Percentiles rank a stretch among this genome's conserved stretches.
Conservation (phyloP, 345 rosid genomes). For the Hibiscus trionum region DNA sequence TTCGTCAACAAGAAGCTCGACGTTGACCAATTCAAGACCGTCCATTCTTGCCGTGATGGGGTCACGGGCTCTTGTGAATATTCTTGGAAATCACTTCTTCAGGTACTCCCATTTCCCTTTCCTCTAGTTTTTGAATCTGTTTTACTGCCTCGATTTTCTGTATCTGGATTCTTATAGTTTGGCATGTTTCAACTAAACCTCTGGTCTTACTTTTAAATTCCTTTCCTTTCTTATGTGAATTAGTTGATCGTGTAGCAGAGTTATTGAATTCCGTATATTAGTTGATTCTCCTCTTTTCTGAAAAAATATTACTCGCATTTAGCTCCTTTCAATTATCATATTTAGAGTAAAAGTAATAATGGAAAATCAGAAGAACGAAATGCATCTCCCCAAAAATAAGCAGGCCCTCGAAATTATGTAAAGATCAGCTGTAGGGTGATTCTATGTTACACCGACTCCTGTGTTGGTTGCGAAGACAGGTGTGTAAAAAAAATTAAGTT, state of each 20-base stretch:
- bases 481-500: no score
- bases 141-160: not conserved
- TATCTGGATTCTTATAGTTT: not conserved
- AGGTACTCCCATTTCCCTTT: slow-evolving; percentile 23
- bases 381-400: not conserved
- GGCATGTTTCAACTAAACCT: not conserved
- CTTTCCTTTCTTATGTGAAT: not conserved
- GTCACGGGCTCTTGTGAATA: slow-evolving; percentile 26
- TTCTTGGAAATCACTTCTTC: slow-evolving; percentile 25
- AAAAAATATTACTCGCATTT: not conserved
- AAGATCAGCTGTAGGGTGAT: not conserved
- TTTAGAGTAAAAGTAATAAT: not conserved
- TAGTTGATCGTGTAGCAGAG: not conserved
- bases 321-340: not conserved
- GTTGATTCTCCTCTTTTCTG: not conserved
- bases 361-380: not conserved
- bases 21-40: slow-evolving; percentile 66
- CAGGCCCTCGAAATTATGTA: not conserved
- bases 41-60: slow-evolving; percentile 59
- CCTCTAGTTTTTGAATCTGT: not conserved
- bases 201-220: not conserved
- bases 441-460: not conserved
- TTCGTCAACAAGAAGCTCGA: slow-evolving; percentile 80
- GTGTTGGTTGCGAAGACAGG: not conserved
- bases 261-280: not conserved